Conservation (phyloP, 2,329 filamentous ascomycete genomes). For the Fusarium robinianum region DNA sequence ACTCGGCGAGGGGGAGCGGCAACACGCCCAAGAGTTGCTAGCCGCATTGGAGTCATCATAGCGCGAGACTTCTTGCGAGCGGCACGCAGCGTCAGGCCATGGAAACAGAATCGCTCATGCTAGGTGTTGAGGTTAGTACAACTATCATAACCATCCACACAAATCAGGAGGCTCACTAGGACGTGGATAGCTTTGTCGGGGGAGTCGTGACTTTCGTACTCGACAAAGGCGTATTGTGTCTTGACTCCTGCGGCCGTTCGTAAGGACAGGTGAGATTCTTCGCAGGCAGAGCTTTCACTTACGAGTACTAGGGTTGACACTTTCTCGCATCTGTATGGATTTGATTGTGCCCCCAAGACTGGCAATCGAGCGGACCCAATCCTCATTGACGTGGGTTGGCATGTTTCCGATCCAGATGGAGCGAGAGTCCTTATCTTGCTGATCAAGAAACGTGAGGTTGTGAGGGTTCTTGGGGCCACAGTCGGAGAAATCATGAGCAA, state of each 20-base stretch:
- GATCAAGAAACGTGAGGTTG: conserved; percentile 26
- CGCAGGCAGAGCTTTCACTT: conserved; percentile 14
- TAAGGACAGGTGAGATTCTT: background rate
- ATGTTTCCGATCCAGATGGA: conserved; percentile 55
- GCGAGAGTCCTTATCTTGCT: conserved; percentile 50
- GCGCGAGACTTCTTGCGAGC: conserved; percentile 43
- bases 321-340: conserved; percentile 11
- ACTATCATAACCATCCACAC: background rate
- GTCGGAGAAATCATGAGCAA: conserved; percentile 10
- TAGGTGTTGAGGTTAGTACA: conserved; percentile 2
- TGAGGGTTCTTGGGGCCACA: background rate
- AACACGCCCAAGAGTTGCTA: background rate
- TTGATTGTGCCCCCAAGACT: conserved; percentile 46
- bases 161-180: conserved; percentile 41
- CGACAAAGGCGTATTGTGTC: conserved; percentile 45
- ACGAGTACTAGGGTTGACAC: conserved; percentile 10
- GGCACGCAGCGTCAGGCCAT: conserved; percentile 43
- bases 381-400: conserved; percentile 44
- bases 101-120: no score
- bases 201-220: conserved; percentile 45
- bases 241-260: conserved; percentile 28
- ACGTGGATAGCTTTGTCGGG: conserved; percentile 44
- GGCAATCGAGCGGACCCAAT: conserved; percentile 44
- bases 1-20: conserved; percentile 13
- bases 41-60: conserved; percentile 4